Evolutionary conservation across 257 asterid genomes (phyloP).

Genomic region (Solanum chiquidenum): DNA sequence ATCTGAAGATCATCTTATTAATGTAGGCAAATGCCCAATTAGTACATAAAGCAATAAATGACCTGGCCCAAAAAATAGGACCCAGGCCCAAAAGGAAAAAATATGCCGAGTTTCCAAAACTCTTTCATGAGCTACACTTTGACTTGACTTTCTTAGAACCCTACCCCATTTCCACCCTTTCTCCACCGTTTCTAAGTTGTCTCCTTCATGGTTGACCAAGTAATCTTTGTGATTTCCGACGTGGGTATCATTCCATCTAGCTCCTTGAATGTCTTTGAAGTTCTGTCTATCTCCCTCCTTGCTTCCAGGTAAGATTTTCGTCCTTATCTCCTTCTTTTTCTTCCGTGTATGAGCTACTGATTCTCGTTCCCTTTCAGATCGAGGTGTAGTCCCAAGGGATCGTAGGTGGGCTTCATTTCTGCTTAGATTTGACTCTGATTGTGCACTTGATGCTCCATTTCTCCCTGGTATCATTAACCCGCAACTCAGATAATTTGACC

Average conservation of each 20-base stretch:
- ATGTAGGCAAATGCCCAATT: neutral
- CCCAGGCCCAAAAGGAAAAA: neutral
- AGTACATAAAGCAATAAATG: neutral
- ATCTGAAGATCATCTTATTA: neutral
- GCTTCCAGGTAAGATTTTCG: neutral
- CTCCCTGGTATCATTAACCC: neutral
- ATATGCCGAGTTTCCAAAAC: neutral
- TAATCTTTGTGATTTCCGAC: neutral
- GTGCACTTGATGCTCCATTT: neutral
- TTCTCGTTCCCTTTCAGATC: neutral
- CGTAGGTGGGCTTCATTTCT: neutral
- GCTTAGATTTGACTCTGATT: neutral
- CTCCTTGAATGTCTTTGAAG: neutral
- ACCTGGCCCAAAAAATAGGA: neutral
- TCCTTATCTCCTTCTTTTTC: neutral
- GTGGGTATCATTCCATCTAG: neutral
- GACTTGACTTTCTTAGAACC: neutral
- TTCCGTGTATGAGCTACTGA: too few relatives aligned
- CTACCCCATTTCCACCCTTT: neutral
- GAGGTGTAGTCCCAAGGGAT: neutral
- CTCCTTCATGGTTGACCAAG: neutral
- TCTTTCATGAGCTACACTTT: neutral
- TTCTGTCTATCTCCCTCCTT: neutral
- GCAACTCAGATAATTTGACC: neutral
- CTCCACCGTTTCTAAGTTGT: neutral